Conservation (phyloP, 202 grass and related monocot species). For the Cymbopogon flexuosus region DNA sequence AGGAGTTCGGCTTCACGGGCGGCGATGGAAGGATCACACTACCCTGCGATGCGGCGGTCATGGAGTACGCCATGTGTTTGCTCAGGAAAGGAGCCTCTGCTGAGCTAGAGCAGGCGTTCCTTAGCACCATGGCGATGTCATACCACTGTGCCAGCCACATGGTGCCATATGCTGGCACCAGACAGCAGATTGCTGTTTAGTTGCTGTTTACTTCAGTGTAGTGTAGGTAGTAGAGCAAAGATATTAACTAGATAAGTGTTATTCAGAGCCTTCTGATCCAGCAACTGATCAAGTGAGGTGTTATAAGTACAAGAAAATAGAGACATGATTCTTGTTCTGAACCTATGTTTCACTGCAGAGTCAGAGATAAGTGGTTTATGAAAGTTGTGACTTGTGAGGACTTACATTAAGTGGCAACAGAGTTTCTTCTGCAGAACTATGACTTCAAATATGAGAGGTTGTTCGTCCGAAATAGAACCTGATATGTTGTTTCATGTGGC, state of each 20-base stretch:
- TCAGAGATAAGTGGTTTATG: neutral
- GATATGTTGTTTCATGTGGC: neutral
- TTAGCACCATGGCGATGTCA: constrained; percentile 23
- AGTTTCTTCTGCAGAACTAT: neutral
- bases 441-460: neutral
- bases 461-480: neutral
- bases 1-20: constrained; percentile 43
- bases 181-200: constrained; percentile 32
- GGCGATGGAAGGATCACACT: constrained; percentile 41
- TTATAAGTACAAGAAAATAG: neutral
- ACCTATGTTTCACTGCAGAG: neutral
- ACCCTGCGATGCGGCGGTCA: constrained; percentile 29
- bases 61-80: constrained; percentile 40
- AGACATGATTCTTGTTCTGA: neutral
- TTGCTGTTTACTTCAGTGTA: neutral
- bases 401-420: neutral
- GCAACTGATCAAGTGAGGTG: neutral
- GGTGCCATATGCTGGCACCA: neutral
- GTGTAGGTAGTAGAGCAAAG: neutral
- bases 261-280: neutral
- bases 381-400: neutral
- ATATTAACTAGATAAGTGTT: neutral
- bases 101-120: constrained; percentile 30
- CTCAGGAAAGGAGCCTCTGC: constrained; percentile 30
- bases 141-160: constrained; percentile 3